Evolutionary conservation across 352 stramenopile species (phyloP).

Genomic region (Phytophthora uliginosa): DNA sequence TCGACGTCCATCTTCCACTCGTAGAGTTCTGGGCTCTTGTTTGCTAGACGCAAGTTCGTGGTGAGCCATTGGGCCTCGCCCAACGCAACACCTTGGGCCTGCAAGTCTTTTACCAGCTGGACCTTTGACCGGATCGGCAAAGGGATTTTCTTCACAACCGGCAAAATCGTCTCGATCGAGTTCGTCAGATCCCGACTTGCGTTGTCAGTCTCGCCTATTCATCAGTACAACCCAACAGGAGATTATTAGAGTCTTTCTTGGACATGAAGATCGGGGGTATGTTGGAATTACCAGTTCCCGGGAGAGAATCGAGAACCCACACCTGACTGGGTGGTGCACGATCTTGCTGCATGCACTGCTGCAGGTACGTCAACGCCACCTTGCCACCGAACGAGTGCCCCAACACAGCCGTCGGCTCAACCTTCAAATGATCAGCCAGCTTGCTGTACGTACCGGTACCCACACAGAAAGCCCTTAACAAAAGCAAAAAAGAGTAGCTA

Average conservation of each 20-base stretch:
- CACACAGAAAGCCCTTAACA: background rate
- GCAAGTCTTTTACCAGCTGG: constrained; percentile 71
- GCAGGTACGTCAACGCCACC: constrained; percentile 77
- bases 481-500: background rate
- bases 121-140: constrained; percentile 78
- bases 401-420: constrained; percentile 69
- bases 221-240: too few species aligned
- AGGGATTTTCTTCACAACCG: constrained; percentile 75
- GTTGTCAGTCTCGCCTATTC: constrained; percentile 67
- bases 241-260: too few species aligned
- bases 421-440: constrained; percentile 57
- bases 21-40: constrained; percentile 65
- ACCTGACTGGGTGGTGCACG: constrained; percentile 59
- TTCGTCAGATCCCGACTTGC: constrained; percentile 64
- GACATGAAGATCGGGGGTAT: too few species aligned
- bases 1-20: constrained; percentile 87
- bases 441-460: constrained; percentile 36
- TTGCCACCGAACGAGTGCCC: constrained; percentile 88
- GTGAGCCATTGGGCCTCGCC: constrained; percentile 87
- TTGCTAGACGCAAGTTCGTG: constrained; percentile 73
- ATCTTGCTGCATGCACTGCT: constrained; percentile 55
- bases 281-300: constrained; percentile 57
- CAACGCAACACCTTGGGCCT: constrained; percentile 63
- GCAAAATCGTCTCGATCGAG: constrained; percentile 82
- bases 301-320: constrained; percentile 81